Evolutionary conservation across 495 filamentous ascomycete species (phyloP).

Genomic region (Penicillium atrosanguineum): DNA sequence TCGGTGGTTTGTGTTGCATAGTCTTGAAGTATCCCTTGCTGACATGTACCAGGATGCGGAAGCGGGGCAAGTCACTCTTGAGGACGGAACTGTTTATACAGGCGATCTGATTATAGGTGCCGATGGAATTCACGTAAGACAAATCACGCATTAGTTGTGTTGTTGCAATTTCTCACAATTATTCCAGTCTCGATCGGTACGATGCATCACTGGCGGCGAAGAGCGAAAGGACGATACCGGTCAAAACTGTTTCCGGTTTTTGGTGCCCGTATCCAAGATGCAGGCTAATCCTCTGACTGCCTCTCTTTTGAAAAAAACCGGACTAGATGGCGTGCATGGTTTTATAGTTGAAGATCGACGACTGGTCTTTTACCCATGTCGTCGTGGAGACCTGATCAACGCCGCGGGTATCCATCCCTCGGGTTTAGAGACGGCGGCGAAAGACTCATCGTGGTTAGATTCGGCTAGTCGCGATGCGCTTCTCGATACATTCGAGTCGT

Average conservation of each 20-base stretch:
- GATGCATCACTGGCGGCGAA: constrained; percentile 9
- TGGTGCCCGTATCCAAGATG: constrained; percentile 39
- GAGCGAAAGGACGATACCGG: constrained; percentile 10
- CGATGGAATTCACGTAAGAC: constrained; percentile 46
- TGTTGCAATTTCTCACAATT: too few relatives aligned
- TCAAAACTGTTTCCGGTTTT: constrained; percentile 48
- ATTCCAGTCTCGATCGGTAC: constrained; percentile 18
- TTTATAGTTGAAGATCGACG: constrained; percentile 26
- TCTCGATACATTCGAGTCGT: constrained; percentile 19
- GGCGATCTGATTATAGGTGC: constrained; percentile 50
- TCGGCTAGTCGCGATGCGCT: constrained; percentile 14
- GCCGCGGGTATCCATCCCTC: constrained; percentile 40
- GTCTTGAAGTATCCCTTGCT: background rate
- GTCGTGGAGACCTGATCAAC: constrained; percentile 41
- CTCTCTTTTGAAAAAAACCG: constrained; percentile 22
- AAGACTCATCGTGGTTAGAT: constrained; percentile 10
- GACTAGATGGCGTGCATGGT: constrained; percentile 27
- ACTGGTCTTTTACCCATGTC: constrained; percentile 46
- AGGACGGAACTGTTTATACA: constrained; percentile 20
- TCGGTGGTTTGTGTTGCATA: constrained; percentile 12
- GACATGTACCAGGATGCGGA: constrained; percentile 27
- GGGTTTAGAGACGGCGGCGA: background rate
- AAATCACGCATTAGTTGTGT: too few relatives aligned
- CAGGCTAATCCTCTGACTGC: constrained; percentile 28
- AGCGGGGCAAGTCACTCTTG: constrained; percentile 33